Conservation (phyloP, 106 monocot species). For the Apostasia ramifera region DNA sequence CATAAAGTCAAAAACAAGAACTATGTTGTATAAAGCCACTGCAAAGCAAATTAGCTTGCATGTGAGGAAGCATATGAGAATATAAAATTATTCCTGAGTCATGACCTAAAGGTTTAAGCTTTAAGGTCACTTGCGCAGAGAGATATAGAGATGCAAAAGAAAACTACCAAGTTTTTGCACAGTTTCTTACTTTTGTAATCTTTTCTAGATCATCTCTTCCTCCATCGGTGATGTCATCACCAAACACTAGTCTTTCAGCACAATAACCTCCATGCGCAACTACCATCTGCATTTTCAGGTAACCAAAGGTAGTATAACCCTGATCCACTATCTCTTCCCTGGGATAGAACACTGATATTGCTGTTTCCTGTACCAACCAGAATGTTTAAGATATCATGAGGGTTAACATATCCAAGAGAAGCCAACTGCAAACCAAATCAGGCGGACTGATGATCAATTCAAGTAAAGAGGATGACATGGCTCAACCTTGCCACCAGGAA, state of each 20-base stretch:
- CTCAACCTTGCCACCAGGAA: constrained; percentile 88
- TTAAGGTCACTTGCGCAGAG: background rate
- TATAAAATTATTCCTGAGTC: no score
- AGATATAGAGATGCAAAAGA: background rate
- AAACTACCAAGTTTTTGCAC: background rate
- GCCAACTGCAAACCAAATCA: background rate
- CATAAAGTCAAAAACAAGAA: no score
- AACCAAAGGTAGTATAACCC: constrained; percentile 90
- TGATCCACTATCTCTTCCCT: constrained; percentile 83
- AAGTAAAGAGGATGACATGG: background rate
- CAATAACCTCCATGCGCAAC: constrained; percentile 90
- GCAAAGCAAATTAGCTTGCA: no score
- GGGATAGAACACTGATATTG: constrained; percentile 81
- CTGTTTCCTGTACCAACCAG: constrained; percentile 53
- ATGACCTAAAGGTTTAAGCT: no score
- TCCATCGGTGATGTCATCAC: constrained; percentile 74
- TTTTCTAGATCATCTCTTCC: constrained; percentile 86
- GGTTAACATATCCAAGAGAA: background rate
- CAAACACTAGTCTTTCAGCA: constrained; percentile 77
- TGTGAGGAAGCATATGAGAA: no score
- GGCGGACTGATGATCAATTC: background rate
- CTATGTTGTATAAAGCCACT: no score
- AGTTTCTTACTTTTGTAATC: constrained; percentile 60
- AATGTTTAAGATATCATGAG: no score
- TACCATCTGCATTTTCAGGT: constrained; percentile 95